Evolutionary conservation across 2,329 filamentous ascomycete species (phyloP), one percentile per base, ranked within the genome.

Genomic region (Thelonectria olida): DNA sequence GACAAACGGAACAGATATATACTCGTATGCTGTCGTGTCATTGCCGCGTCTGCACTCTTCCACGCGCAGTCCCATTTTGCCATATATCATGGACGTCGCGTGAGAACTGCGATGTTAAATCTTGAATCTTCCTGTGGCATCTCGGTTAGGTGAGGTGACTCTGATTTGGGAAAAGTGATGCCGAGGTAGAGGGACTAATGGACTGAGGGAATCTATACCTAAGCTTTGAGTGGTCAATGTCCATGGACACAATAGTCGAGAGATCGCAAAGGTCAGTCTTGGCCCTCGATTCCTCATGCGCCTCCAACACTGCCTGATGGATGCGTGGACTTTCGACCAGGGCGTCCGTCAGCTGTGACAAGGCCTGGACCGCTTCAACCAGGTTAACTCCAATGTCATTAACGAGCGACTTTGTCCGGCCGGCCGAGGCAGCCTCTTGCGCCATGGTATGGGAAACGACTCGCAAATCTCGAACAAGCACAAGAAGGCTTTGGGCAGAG

Each of bases 321-420:
- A 78, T 72, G 27, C 76, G 73, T 6, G 69, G 65, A 6, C 73
- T 76, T 28, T 74, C 66, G 6, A 75, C 61, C 25, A 78, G 65
- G 5, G 66, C 65, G 8, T 77, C 71, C 9, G 75, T 75, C 34
- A 78, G 59, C 13, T 67, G 66, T 4, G 74, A 71, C 75, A 73
- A 76, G 25, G 73, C 64, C 17, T 69, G 58, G 15, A 76, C 74
- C 5, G 74, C 75, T 13, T 72, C 71, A 15, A 66, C 67, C 13
- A 78, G 61, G 38, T 78, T 77, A 15, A 78, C 76, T n/a, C 76
- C 76, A 54, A 78, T 69, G 20, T 78, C 73, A 27, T 59, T 63
- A 42, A 77, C 68, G 9, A 78, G 47, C 13, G 70, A 73, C 2
- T 68, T 66, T 20, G 50, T 38, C n/a, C 59, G 57, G 7, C 62